A percentile compares a stretch with the other conserved stretches of the same genome.
phyloP scores from a whole-genome alignment of 495 filamentous ascomycete genomes.

The Talaromyces wortmannii region DNA sequence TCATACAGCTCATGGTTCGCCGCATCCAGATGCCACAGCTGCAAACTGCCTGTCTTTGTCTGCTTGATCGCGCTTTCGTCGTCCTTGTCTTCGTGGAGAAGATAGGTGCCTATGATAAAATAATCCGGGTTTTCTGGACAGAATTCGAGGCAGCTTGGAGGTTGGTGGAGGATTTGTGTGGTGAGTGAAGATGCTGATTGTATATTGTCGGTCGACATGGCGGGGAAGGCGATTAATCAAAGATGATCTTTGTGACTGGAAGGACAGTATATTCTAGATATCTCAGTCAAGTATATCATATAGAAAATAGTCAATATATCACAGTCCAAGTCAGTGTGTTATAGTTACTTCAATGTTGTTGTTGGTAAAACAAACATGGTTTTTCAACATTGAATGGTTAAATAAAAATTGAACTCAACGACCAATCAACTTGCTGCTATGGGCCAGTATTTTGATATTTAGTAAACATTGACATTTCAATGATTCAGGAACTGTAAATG shows the following conservation, averaged over 20 bases:
- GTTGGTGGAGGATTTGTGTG: slow-evolving; percentile 44
- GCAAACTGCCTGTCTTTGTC: slow-evolving; percentile 64
- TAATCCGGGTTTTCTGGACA: slow-evolving; percentile 55
- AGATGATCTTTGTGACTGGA: not conserved
- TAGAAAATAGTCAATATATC: too few relatives aligned
- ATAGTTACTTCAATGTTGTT: too few relatives aligned
- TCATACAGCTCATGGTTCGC: slow-evolving; percentile 43
- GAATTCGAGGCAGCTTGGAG: slow-evolving; percentile 83
- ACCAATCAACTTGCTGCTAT: too few relatives aligned
- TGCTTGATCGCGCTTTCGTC: slow-evolving; percentile 32
- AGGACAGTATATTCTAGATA: too few relatives aligned
- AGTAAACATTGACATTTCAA: too few relatives aligned
- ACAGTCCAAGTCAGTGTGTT: too few relatives aligned
- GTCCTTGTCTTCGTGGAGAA: slow-evolving; percentile 48
- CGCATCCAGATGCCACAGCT: slow-evolving; percentile 51
- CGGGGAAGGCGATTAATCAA: slow-evolving; percentile 3
- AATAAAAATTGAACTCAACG: too few relatives aligned
- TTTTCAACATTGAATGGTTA: too few relatives aligned
- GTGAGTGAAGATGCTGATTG: slow-evolving; percentile 14
- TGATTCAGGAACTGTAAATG: too few relatives aligned
- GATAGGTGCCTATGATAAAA: slow-evolving; percentile 83
- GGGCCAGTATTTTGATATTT: too few relatives aligned
- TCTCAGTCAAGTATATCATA: too few relatives aligned
- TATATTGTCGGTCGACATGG: slow-evolving; percentile 7
- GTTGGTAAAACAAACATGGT: too few relatives aligned